Evolutionary conservation across 2,329 filamentous ascomycete genomes (phyloP), one percentile per base, ranked within the genome.

Genomic region (Penicillium fuscoglaucum): DNA sequence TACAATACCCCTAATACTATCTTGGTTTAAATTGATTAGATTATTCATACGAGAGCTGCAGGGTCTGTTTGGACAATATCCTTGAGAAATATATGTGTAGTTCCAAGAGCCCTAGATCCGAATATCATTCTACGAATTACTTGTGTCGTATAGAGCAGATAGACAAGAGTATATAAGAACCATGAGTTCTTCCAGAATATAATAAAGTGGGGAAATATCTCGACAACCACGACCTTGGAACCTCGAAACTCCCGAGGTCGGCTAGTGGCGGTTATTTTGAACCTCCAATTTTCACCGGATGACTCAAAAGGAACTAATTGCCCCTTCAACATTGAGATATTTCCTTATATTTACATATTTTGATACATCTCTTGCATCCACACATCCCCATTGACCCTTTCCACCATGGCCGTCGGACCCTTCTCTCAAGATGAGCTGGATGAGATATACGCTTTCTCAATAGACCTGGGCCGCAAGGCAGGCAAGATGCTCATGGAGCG

Each of bases 401-500:
- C 15, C 61, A 58, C 31, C 29, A 72, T 72, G 69, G 43, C 67
- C 1, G 2, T 28, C 17, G 57, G 58, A 50, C 50, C 63, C n/a
- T 51, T 71, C 29, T 61, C 60, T 24, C 70, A 72, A 59, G 55
- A 65, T 53, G 82, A 90, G 51, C 76, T 91, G 26, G 78, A 83
- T 60, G 83, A 85, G 48, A 86, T 90, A 66, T 90, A 91, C 72
- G 76, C 77, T 21, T 92, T 92, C 70, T 88, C 90, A 1, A 73
- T 91, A 31, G 82, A 89, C 64, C 76, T 92, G 4, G 88, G 85
- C 61, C 88, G 88, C 68, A 82, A 87, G 75, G 89, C 89, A 0
- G 89, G 90, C 7, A 76, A 83, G 54, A 81, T 90, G 68, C 80
- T 92, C 43, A 83, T 89, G 70, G 81, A 86, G 48, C 86, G 84